Conservation (phyloP, 345 rosid species). For the Carallia pectinifolia region DNA sequence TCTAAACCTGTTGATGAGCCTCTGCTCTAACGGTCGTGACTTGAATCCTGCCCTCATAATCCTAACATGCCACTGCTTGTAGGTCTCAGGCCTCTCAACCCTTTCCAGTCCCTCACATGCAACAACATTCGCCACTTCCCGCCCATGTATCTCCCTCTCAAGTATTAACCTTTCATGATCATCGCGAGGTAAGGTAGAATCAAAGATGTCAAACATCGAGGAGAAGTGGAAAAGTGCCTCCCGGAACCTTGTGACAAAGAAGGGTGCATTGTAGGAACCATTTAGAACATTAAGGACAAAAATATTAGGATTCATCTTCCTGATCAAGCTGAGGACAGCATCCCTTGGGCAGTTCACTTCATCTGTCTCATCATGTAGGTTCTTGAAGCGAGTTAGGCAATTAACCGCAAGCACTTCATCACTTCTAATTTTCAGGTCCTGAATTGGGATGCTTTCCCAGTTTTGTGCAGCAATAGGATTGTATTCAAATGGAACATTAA, state of each 20-base stretch:
- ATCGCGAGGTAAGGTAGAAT: constrained; percentile 72
- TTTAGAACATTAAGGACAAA: constrained; percentile 63
- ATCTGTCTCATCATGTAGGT: constrained; percentile 77
- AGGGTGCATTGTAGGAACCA: constrained; percentile 85
- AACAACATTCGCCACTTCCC: constrained; percentile 78
- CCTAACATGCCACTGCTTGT: constrained; percentile 90
- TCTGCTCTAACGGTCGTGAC: constrained; percentile 54
- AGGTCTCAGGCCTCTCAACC: constrained; percentile 92
- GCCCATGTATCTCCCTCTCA: constrained; percentile 73
- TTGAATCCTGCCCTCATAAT: constrained; percentile 72
- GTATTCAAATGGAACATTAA: constrained; percentile 81
- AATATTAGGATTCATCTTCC: constrained; percentile 69
- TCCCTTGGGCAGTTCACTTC: constrained; percentile 62
- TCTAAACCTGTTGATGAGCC: constrained; percentile 40
- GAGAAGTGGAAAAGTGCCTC: constrained; percentile 97
- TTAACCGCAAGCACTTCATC: constrained; percentile 66
- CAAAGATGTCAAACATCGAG: constrained; percentile 83
- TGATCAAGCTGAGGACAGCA: constrained; percentile 54
- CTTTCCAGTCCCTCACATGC: constrained; percentile 95
- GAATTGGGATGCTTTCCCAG: constrained; percentile 79
- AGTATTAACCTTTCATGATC: constrained; percentile 64
- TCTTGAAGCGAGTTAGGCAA: constrained; percentile 67
- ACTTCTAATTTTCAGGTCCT: constrained; percentile 68
- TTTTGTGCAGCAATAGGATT: constrained; percentile 73
- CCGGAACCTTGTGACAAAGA: constrained; percentile 81